phyloP scores from a whole-genome alignment of 441 rosid species.

The Pelargonium cotyledonis region DNA sequence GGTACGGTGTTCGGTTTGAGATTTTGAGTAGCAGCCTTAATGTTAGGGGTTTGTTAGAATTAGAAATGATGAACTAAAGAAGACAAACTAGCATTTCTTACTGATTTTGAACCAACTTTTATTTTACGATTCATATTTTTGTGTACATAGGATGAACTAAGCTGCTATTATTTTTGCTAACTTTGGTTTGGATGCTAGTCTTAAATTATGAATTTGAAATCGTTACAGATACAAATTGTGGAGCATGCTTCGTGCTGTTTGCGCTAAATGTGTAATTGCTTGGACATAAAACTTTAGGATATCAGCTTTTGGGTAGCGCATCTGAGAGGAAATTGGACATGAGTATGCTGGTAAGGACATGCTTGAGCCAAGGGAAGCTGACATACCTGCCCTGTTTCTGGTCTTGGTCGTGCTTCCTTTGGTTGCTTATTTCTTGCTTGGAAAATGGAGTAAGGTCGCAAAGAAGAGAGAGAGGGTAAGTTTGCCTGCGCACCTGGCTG shows the following conservation, averaged over 20 bases:
- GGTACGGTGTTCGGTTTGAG: not conserved
- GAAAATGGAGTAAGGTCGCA: conserved; percentile 75
- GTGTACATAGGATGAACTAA: too few species aligned
- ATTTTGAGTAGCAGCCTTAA: not conserved
- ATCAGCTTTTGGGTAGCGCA: conserved; percentile 22
- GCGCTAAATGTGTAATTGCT: conserved; percentile 17
- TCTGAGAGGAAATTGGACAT: conserved; percentile 45
- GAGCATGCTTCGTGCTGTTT: conserved; percentile 8
- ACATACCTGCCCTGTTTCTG: conserved; percentile 63
- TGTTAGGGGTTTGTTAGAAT: not conserved
- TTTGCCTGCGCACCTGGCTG: conserved; percentile 63
- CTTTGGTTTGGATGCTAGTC: not conserved
- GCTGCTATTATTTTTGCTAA: too few species aligned
- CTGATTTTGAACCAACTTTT: too few species aligned
- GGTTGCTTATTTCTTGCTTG: conserved; percentile 62
- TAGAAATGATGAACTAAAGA: not conserved
- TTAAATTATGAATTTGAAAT: not conserved
- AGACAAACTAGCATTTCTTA: not conserved
- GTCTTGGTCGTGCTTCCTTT: conserved; percentile 81
- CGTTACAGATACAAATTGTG: not conserved
- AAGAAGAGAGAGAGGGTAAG: conserved; percentile 51
- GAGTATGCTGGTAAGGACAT: conserved; percentile 72
- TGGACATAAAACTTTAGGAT: conserved; percentile 30
- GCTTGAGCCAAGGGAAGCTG: conserved; percentile 92
- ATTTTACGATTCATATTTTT: too few species aligned